Conservation (phyloP, 2,329 filamentous ascomycete species). For the Phialophora tarda region DNA sequence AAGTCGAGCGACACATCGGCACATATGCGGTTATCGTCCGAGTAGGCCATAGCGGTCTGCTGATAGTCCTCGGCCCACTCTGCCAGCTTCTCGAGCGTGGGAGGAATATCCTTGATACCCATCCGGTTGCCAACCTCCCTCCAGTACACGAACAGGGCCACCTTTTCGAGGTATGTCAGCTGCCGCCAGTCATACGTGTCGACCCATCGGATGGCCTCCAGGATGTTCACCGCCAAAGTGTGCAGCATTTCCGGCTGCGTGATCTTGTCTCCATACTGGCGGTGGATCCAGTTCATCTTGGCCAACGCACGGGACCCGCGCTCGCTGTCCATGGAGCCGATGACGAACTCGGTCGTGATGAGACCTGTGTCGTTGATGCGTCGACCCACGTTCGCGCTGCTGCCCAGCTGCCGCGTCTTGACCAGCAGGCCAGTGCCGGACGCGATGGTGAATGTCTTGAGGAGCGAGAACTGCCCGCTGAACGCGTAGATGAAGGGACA, state of each 20-base stretch:
- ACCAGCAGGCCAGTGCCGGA: constrained; percentile 57
- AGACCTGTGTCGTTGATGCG: constrained; percentile 58
- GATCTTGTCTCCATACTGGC: constrained; percentile 63
- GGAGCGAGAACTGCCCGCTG: constrained; percentile 64
- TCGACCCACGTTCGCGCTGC: constrained; percentile 54
- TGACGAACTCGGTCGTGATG: constrained; percentile 56
- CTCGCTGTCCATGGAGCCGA: constrained; percentile 50
- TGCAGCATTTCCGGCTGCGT: constrained; percentile 67
- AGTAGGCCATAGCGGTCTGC: not conserved
- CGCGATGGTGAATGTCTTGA: constrained; percentile 64
- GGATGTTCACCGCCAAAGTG: constrained; percentile 68
- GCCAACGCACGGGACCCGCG: constrained; percentile 59
- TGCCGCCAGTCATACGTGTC: constrained; percentile 70
- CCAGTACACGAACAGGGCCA: constrained; percentile 71
- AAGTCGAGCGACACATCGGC: not conserved
- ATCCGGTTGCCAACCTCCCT: constrained; percentile 73
- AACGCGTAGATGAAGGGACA: constrained; percentile 61
- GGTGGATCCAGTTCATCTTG: constrained; percentile 68
- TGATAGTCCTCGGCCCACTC: not conserved
- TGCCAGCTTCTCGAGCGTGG: not conserved
- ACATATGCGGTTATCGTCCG: not conserved
- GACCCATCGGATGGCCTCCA: constrained; percentile 69
- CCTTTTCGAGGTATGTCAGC: constrained; percentile 70
- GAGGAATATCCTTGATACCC: constrained; percentile 62
- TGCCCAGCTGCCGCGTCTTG: constrained; percentile 56